Conservation (phyloP, 768 basidiomycete genomes). For the Agrocybe praecox region DNA sequence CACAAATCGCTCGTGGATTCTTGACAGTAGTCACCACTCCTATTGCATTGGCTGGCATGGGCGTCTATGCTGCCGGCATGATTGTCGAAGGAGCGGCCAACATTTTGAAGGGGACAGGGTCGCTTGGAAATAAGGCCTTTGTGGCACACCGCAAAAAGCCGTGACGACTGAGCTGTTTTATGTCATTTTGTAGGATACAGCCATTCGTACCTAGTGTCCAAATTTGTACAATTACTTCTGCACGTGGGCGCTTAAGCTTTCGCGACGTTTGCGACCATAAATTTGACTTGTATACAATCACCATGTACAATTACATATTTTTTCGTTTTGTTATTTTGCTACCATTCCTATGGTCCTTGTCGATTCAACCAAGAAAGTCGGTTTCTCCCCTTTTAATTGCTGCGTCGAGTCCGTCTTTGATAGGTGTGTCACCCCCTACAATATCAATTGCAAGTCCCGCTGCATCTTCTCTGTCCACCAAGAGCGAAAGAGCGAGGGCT, state of each 20-base stretch:
- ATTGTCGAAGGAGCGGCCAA: slow-evolving; percentile 8
- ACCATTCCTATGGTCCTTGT: background rate
- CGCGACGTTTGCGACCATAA: too few species aligned
- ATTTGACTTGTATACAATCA: too few species aligned
- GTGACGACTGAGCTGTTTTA: too few species aligned
- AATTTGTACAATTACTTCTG: too few species aligned
- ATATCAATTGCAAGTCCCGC: slow-evolving; percentile 62
- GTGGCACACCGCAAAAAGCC: background rate
- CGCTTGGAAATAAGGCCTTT: slow-evolving; percentile 4
- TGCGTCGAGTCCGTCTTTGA: slow-evolving; percentile 49
- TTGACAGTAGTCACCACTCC: slow-evolving; percentile 10
- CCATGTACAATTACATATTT: background rate
- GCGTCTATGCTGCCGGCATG: slow-evolving; percentile 10
- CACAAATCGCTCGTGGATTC: slow-evolving; percentile 12
- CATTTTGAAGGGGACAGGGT: slow-evolving; percentile 11
- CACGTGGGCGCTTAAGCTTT: too few species aligned
- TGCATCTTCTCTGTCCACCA: slow-evolving; percentile 53
- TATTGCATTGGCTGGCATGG: slow-evolving; percentile 14
- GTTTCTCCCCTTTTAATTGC: slow-evolving; percentile 52
- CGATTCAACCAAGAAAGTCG: slow-evolving; percentile 37
- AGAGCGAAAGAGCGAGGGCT: slow-evolving; percentile 46
- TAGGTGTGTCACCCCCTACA: slow-evolving; percentile 50
- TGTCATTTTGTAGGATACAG: too few species aligned
- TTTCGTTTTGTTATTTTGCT: background rate
- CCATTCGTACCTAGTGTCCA: too few species aligned